These are phyloP conservation scores for Ploettnerulaceae sp. DNA, from an alignment of 2,329 filamentous ascomycete genomes.

Conservation along the genomic window DNA sequence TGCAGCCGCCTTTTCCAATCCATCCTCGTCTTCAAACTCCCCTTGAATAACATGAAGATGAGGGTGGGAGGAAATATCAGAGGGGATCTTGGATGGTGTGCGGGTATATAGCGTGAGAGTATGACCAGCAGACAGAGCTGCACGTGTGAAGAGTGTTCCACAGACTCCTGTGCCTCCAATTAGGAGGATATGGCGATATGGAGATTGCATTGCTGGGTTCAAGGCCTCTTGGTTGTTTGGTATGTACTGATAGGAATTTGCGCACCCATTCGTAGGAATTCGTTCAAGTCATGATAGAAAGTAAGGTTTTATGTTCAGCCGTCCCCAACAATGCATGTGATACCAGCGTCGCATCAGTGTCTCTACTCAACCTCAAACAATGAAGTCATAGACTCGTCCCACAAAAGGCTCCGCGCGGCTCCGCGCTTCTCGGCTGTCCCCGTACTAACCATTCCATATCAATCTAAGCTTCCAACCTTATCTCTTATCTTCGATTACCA, in stretches of 20 bases:
- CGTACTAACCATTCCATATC: neutral
- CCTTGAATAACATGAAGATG: conserved; percentile 23
- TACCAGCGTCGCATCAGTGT: neutral
- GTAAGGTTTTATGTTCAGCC: neutral
- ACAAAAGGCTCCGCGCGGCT: too few relatives aligned
- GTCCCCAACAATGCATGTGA: neutral
- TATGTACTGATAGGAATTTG: neutral
- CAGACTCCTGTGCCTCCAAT: conserved; percentile 25
- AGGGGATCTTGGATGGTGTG: conserved; percentile 25
- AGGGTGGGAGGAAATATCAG: conserved; percentile 21
- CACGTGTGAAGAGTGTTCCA: conserved; percentile 23
- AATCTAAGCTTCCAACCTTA: neutral
- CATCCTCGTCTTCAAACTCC: conserved; percentile 19
- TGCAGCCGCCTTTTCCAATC: conserved; percentile 22
- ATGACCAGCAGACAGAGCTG: conserved; percentile 25
- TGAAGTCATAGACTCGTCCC: too few relatives aligned
- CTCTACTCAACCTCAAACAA: neutral
- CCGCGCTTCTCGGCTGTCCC: neutral
- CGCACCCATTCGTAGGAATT: neutral
- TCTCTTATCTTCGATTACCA: conserved; percentile 8
- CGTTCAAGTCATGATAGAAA: neutral
- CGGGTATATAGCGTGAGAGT: conserved; percentile 25
- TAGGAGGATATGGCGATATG: conserved; percentile 24
- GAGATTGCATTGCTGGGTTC: neutral
- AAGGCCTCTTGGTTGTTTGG: neutral